A percentile compares a stretch with the other conserved stretches of the same genome.
Evolutionary conservation across 2,329 filamentous ascomycete species (phyloP).

Genomic region (Myriangium duriaei): DNA sequence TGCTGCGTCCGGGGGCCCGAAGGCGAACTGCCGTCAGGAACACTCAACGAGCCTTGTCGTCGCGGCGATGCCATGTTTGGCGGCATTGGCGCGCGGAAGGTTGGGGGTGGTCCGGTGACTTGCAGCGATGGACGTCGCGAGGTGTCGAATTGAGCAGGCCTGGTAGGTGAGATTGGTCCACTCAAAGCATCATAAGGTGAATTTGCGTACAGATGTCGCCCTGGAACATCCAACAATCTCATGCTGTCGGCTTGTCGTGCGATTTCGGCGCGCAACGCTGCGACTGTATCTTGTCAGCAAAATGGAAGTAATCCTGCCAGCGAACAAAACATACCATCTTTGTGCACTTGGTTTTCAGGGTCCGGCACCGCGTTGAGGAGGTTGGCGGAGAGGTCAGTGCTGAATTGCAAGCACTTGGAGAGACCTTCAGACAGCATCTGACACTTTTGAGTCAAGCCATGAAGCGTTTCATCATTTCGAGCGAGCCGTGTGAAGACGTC

Average conservation of each 20-base stretch:
- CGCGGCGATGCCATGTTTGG: constrained; percentile 70
- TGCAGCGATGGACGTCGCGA: constrained; percentile 58
- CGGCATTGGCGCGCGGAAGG: constrained; percentile 66
- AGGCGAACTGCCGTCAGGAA: constrained; percentile 50
- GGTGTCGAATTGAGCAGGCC: constrained; percentile 53
- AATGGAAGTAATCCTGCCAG: too few species aligned
- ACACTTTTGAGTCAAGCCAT: constrained; percentile 68
- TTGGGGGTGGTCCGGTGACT: constrained; percentile 48
- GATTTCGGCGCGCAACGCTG: constrained; percentile 51
- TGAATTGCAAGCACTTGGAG: constrained; percentile 60
- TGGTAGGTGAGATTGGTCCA: constrained; percentile 13
- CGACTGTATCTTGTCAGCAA: too few species aligned
- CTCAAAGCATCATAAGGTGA: constrained; percentile 42
- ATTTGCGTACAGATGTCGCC: constrained; percentile 48
- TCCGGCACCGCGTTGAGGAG: constrained; percentile 62
- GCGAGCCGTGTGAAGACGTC: constrained; percentile 65
- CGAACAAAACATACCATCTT: constrained; percentile 64
- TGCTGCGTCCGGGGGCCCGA: constrained; percentile 62
- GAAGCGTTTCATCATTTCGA: constrained; percentile 71
- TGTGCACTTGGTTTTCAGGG: constrained; percentile 63
- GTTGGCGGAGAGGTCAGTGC: constrained; percentile 68
- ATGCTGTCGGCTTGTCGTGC: constrained; percentile 47
- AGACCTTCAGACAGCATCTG: constrained; percentile 73
- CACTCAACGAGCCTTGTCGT: constrained; percentile 77
- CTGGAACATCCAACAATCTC: constrained; percentile 44